A percentile compares a stretch with the other conserved stretches of the same genome.
Evolutionary conservation across 495 filamentous ascomycete genomes (phyloP).

Genomic region (Bryoglossum gracile): DNA sequence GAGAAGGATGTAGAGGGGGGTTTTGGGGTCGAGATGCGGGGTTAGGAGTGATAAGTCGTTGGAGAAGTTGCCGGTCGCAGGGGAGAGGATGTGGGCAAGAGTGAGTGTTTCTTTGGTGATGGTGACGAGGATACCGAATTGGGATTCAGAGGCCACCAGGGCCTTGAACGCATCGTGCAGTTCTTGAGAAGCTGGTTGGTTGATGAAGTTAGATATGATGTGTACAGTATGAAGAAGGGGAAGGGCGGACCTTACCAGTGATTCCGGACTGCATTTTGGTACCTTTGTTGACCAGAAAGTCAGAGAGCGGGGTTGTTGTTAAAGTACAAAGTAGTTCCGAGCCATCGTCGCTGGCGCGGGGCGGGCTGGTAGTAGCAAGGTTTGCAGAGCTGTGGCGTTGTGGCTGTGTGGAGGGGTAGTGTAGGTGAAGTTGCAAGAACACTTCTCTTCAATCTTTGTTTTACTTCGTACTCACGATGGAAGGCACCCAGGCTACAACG

Average conservation of each 20-base stretch:
- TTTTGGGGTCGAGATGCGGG: slow-evolving; percentile 60
- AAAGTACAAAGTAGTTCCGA: too few species aligned
- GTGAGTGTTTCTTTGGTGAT: slow-evolving; percentile 70
- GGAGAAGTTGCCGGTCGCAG: slow-evolving; percentile 49
- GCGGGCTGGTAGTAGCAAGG: too few species aligned
- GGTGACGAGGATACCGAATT: slow-evolving; percentile 74
- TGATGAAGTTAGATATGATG: too few species aligned
- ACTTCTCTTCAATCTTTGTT: slow-evolving; percentile 1
- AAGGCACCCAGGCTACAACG: slow-evolving; percentile 17
- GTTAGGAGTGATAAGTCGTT: slow-evolving; percentile 52
- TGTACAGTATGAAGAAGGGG: not conserved
- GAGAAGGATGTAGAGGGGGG: slow-evolving; percentile 78
- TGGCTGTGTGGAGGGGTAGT: slow-evolving; percentile 5
- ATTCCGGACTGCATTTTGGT: slow-evolving; percentile 81
- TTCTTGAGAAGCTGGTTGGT: slow-evolving; percentile 67
- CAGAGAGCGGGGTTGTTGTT: too few species aligned
- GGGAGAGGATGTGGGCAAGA: slow-evolving; percentile 52
- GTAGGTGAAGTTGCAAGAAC: slow-evolving; percentile 1
- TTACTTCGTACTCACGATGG: slow-evolving; percentile 11
- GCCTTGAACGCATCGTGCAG: slow-evolving; percentile 74
- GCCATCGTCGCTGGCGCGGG: too few species aligned
- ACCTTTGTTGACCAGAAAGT: not conserved
- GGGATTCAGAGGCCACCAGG: slow-evolving; percentile 54
- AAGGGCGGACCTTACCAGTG: slow-evolving; percentile 51
- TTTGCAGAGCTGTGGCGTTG: slow-evolving; percentile 1